Evolutionary conservation across 306 rosid genomes (phyloP), one percentile per base, ranked within the genome.

Genomic region (Styphnolobium japonicum): DNA sequence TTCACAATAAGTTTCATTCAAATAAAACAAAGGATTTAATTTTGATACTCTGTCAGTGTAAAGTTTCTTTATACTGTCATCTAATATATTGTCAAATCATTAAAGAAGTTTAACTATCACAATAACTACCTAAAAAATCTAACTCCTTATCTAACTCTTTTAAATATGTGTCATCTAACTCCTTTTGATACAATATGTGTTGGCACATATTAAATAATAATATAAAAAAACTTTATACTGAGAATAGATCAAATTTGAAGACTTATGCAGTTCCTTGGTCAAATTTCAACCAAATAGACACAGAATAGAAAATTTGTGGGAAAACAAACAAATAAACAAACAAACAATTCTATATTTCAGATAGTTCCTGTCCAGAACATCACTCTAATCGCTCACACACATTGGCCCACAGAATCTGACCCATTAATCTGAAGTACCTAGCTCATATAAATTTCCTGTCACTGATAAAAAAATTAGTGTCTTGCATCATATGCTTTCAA

Each of bases 361-460:
- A 27, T 10, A 71, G 73, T 64, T 80, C 31, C 51, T 76, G 61
- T 51, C 37, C 12, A 75, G 58, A 57, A 39, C 43, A 84, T 36
- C 16, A 73, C 58, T 55, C 57, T 37, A 65, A 60, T 56, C 6
- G 18, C 7, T 12, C 10, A 19, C 4, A 39, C 42, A 19, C 6
- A 10, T 18, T 7, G 40, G 58, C 40, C 65, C 84, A 12, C 48
- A 64, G 23, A 80, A 68, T 18, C 52, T 29, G 11, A 29, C 9
- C 12, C 36, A 40, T 27, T 12, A 57, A 68, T 69, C 2, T 10
- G 34, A 25, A 46, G 73, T 56, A 36, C 7, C 36, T 5, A 43
- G 60, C 75, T 29, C 14, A 49, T 5, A 34, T 16, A 34, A 12
- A 6, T 29, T 16, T 8, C 63, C 10, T 39, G 14, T 9, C 22